Evolutionary conservation across 1,139 yeast genomes (phyloP), one percentile per base, ranked within the genome.

Genomic region (Yamadazyma sp.): DNA sequence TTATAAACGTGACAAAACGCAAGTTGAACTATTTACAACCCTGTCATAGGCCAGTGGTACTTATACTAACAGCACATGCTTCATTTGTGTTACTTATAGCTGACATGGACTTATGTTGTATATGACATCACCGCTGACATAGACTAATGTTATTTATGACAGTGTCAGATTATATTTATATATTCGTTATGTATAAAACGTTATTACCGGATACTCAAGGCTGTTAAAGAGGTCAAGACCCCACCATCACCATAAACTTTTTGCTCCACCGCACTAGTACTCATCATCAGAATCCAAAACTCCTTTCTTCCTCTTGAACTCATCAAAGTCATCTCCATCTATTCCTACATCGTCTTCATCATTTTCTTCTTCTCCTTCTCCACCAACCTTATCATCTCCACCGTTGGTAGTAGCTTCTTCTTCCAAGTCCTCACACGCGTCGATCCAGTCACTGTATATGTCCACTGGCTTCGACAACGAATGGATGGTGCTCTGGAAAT

Each of bases 401-500:
- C 46, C 55, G 31, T 39, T 23, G 26, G 26, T 11, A 5, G 26
- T 23, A 11, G 60, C 66, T 1, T 85, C 86, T 46, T 81, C 82
- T 30, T 94, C 95, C 44, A 92, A 94, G 37, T 94, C 96, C 55
- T 92, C 98, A 58, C 96, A 92, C 1, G 97, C 98, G 67, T 92
- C 98, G 42, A 89, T 89, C 98, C 98, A 92, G 58, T 90, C 98
- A 36, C 96, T 86, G 59, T 92, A 92, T 17, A 92, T 87, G 61
- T 92, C 98, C 29, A 92, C 90, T 0, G 98, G 96, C 44, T 84
- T 90, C 1, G 89, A 80, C 40, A 85, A 69, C 33, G 85, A 80
- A 59, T 88, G 88, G 51, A 90, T 88, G 34, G 92, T 79, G 3
- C 96, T 81, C 59, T 90, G 97, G 68, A 92, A 94, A 34, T 80